Percentiles rank a stretch among this genome's conserved stretches.
Conservation (phyloP, 805 yeast genomes). For the Cyberlindnera amylophila region DNA sequence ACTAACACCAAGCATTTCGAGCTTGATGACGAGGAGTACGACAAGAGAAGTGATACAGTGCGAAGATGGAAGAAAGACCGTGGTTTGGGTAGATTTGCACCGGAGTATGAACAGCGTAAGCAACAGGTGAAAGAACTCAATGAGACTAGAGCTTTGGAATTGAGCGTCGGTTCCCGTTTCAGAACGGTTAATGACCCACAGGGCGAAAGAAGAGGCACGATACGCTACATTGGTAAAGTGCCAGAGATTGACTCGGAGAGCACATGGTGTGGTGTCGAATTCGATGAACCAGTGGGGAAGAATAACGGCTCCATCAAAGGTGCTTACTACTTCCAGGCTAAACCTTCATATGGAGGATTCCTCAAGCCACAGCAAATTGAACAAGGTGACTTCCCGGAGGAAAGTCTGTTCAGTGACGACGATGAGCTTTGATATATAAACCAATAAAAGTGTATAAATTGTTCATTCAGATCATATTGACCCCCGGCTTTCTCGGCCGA, state of each 20-base stretch:
- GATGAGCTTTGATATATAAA: constrained; percentile 33
- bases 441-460: no score
- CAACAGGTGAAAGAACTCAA: constrained; percentile 26
- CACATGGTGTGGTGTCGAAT: constrained; percentile 80
- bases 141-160: constrained; percentile 29
- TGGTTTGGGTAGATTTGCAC: constrained; percentile 70
- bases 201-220: constrained; percentile 63
- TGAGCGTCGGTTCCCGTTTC: constrained; percentile 53
- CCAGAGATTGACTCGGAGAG: constrained; percentile 50
- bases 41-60: constrained; percentile 56
- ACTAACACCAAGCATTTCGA: constrained; percentile 36
- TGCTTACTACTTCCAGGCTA: constrained; percentile 51
- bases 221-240: constrained; percentile 67
- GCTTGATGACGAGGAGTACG: constrained; percentile 61
- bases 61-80: constrained; percentile 72
- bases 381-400: constrained; percentile 63
- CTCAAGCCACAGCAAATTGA: constrained; percentile 66
- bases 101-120: constrained; percentile 36
- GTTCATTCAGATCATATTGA: no score
- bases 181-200: constrained; percentile 40
- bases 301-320: constrained; percentile 77
- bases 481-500: no score
- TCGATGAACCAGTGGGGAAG: constrained; percentile 84
- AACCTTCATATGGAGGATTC: constrained; percentile 67
- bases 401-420: constrained; percentile 43